Percentiles rank a stretch among this genome's conserved stretches.
phyloP scores from a whole-genome alignment of 352 stramenopile species.

The Pythium rishiriense region DNA sequence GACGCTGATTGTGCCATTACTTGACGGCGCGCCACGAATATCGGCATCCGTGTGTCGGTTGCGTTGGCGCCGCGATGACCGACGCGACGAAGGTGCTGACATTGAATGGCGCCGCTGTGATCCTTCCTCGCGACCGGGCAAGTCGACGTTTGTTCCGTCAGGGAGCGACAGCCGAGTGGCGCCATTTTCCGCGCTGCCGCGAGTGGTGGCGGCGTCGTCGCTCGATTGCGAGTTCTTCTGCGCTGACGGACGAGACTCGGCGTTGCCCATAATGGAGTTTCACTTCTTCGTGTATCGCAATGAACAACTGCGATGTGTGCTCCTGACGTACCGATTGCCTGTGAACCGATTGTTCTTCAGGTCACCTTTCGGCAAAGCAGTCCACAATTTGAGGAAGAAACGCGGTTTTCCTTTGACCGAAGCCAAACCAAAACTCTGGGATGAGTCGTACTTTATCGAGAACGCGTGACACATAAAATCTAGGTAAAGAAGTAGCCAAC shows the following conservation, averaged over 20 bases:
- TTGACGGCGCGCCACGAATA: not conserved
- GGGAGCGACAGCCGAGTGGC: conserved; percentile 28
- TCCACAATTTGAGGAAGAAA: conserved; percentile 5
- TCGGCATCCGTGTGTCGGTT: conserved; percentile 16
- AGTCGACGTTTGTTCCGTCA: conserved; percentile 11
- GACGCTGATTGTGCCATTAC: conserved; percentile 8
- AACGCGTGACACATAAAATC: conserved; percentile 17
- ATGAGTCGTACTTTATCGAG: conserved; percentile 24
- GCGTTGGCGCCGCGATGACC: conserved; percentile 7
- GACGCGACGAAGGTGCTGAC: conserved; percentile 19
- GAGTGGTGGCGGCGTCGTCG: conserved; percentile 23
- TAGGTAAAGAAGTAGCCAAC: not conserved
- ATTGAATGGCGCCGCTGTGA: conserved; percentile 30
- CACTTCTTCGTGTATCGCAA: not conserved
- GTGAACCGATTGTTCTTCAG: conserved; percentile 15
- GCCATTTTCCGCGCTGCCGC: conserved; percentile 18
- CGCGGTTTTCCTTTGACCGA: conserved; percentile 4
- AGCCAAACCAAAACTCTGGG: conserved; percentile 8
- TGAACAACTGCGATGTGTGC: not conserved
- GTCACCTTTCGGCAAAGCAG: not conserved
- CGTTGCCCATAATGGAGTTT: conserved; percentile 53
- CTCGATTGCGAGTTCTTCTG: conserved; percentile 26
- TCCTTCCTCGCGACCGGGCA: conserved; percentile 4
- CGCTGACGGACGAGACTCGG: conserved; percentile 46
- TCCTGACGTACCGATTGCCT: not conserved